These are phyloP conservation scores for Salvia miltiorrhiza DNA, from an alignment of 257 asterid species.

Conservation along the genomic window DNA sequence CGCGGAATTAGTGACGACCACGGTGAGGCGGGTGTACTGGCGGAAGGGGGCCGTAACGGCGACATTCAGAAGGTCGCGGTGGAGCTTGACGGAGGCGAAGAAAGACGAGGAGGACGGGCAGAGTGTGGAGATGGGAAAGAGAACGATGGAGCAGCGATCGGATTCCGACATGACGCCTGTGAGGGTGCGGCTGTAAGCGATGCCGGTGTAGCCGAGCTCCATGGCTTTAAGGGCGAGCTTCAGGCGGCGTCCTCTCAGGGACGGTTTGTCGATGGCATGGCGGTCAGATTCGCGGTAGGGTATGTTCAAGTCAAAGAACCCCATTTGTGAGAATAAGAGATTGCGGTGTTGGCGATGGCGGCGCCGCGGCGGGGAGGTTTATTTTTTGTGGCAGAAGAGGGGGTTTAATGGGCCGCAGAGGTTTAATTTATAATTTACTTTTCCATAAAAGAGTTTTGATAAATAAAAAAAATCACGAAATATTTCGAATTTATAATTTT, in stretches of 20 bases:
- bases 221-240: constrained; percentile 66
- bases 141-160: constrained; percentile 61
- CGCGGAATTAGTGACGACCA: constrained; percentile 51
- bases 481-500: no score
- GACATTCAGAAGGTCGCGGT: constrained; percentile 58
- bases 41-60: constrained; percentile 65
- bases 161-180: constrained; percentile 86
- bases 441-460: no score
- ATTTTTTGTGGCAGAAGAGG: neutral
- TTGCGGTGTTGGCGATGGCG: constrained; percentile 3
- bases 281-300: constrained; percentile 77
- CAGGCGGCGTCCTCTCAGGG: constrained; percentile 57
- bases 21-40: constrained; percentile 81
- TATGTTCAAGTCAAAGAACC: constrained; percentile 73
- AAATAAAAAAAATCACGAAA: neutral
- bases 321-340: constrained; percentile 35
- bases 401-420: neutral
- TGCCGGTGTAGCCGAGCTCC: constrained; percentile 84
- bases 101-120: constrained; percentile 45
- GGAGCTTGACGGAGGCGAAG: constrained; percentile 58
- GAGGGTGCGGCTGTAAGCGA: constrained; percentile 75
- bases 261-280: constrained; percentile 43
- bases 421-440: neutral
- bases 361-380: constrained; percentile 11
- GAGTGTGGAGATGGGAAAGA: constrained; percentile 62